Evolutionary conservation across 257 asterid genomes (phyloP).

Genomic region (Petunia axillaris): DNA sequence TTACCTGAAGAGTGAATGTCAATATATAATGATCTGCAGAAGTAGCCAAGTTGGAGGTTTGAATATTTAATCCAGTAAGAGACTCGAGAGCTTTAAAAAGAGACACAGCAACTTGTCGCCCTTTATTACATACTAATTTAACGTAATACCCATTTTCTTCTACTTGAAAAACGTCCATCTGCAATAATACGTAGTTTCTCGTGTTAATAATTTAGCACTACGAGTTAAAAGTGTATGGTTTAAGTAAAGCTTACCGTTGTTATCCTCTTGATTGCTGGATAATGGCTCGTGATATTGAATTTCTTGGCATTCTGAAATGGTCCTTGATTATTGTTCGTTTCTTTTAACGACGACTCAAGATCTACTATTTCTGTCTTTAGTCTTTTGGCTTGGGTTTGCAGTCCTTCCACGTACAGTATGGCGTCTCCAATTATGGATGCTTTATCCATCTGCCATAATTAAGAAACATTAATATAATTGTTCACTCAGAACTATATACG

Average conservation of each 20-base stretch:
- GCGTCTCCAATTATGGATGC: conserved; percentile 86
- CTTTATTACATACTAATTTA: conserved; percentile 50
- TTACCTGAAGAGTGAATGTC: conserved; percentile 67
- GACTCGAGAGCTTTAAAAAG: conserved; percentile 65
- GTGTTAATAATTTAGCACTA: not conserved
- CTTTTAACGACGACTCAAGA: conserved; percentile 44
- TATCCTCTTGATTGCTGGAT: conserved; percentile 53
- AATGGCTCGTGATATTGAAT: conserved; percentile 14
- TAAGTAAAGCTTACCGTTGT: conserved; percentile 42
- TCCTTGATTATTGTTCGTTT: conserved; percentile 26
- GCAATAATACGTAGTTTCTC: not conserved
- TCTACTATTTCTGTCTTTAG: conserved; percentile 57
- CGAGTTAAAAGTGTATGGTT: not conserved
- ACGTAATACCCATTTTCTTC: conserved; percentile 64
- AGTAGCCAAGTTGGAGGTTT: conserved; percentile 57
- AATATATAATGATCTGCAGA: conserved; percentile 47
- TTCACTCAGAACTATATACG: too few relatives aligned
- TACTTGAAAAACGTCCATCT: conserved; percentile 69
- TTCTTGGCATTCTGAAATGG: conserved; percentile 30
- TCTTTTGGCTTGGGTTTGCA: conserved; percentile 62
- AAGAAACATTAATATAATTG: too few relatives aligned
- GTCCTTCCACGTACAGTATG: conserved; percentile 55
- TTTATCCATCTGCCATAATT: conserved; percentile 68
- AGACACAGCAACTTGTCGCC: conserved; percentile 51
- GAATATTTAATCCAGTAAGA: conserved; percentile 44